Evolutionary conservation across 2,329 filamentous ascomycete genomes (phyloP).

Genomic region (Scleromitrula shiraiana): DNA sequence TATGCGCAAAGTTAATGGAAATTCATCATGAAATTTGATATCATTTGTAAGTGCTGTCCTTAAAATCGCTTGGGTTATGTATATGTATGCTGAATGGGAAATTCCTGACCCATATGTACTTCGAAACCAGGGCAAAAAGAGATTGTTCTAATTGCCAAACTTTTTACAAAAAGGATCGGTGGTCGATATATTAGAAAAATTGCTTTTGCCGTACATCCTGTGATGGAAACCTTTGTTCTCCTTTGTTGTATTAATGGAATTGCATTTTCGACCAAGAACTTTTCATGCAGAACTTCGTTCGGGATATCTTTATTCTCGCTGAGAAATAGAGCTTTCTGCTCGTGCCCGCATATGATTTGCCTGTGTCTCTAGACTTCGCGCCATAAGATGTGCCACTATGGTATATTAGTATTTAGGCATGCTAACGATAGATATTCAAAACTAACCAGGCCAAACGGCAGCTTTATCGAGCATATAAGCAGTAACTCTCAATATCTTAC

Average conservation of each 20-base stretch:
- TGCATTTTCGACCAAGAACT: not conserved
- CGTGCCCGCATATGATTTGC: conserved; percentile 55
- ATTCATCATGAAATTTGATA: no score
- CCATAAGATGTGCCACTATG: conserved; percentile 62
- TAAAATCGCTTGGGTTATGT: no score
- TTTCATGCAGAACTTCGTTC: not conserved
- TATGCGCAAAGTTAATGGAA: no score
- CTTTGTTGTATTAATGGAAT: not conserved
- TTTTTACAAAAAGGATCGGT: conserved; percentile 10
- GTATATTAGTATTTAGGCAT: conserved; percentile 21
- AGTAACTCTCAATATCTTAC: conserved; percentile 75
- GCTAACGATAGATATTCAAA: not conserved
- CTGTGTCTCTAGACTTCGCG: conserved; percentile 55
- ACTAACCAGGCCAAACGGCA: conserved; percentile 84
- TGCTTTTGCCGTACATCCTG: conserved; percentile 1
- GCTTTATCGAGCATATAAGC: conserved; percentile 83
- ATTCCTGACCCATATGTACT: not conserved
- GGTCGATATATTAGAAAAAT: conserved; percentile 2
- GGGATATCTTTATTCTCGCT: conserved; percentile 17
- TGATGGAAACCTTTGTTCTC: not conserved
- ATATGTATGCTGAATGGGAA: not conserved
- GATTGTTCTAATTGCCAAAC: conserved; percentile 1
- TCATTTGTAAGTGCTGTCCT: no score
- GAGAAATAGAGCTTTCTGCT: conserved; percentile 35
- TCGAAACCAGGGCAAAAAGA: not conserved